These are phyloP conservation scores for Podospora comata DNA, from an alignment of 495 filamentous ascomycete genomes.

Conservation along the genomic window DNA sequence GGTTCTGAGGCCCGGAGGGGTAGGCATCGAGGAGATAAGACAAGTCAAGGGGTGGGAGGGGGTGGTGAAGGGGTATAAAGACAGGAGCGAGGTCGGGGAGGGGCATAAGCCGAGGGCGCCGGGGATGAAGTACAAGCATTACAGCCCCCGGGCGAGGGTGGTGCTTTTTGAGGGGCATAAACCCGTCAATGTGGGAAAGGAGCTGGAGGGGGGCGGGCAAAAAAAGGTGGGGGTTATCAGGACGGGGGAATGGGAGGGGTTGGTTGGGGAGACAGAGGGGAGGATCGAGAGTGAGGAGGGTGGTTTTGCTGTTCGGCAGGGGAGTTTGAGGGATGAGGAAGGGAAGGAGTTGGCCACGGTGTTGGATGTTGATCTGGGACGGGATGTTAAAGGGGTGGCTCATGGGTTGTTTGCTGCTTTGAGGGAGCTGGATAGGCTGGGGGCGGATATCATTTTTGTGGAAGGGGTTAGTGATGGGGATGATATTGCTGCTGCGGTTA, in stretches of 20 bases:
- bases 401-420: constrained; percentile 83
- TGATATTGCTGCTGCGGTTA: constrained; percentile 86
- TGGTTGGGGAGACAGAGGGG: constrained; percentile 24
- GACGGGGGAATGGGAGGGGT: constrained; percentile 39
- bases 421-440: constrained; percentile 73
- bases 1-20: constrained; percentile 82
- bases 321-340: constrained; percentile 28
- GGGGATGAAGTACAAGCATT: constrained; percentile 99
- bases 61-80: constrained; percentile 70
- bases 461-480: constrained; percentile 83
- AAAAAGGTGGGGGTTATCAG: constrained; percentile 43
- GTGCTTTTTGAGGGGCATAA: constrained; percentile 67
- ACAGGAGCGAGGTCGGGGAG: constrained; percentile 54
- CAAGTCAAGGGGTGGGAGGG: constrained; percentile 75
- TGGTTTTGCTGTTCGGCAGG: constrained; percentile 34
- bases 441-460: constrained; percentile 83
- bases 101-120: constrained; percentile 68
- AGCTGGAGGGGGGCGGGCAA: neutral
- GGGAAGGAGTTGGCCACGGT: constrained; percentile 36
- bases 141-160: constrained; percentile 86
- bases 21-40: constrained; percentile 81
- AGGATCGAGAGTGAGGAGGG: constrained; percentile 26
- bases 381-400: constrained; percentile 67
- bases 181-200: constrained; percentile 14
- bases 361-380: constrained; percentile 63